Conservation (phyloP, 805 yeast species). For the Yamadazyma nakazawae region DNA sequence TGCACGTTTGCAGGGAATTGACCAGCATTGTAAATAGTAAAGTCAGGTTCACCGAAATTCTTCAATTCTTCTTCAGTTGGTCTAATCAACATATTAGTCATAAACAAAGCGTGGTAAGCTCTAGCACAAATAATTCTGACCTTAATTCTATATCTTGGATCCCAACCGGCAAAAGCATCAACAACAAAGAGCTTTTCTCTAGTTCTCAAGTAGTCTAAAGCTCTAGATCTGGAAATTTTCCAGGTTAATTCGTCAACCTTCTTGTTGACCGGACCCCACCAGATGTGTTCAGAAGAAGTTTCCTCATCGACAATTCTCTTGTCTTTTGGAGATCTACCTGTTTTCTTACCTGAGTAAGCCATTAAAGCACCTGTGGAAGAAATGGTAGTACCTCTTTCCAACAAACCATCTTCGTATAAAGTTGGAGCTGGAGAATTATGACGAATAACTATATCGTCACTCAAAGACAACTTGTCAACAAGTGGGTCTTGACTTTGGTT, state of each 20-base stretch:
- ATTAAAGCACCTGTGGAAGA: slow-evolving; percentile 91
- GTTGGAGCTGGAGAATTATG: slow-evolving; percentile 94
- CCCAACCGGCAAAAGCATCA: slow-evolving; percentile 99
- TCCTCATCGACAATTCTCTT: slow-evolving; percentile 96
- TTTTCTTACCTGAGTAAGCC: slow-evolving; percentile 93
- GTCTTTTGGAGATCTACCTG: slow-evolving; percentile 98
- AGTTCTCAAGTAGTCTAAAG: slow-evolving; percentile 93
- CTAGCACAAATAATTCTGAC: slow-evolving; percentile 96
- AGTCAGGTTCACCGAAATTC: slow-evolving; percentile 94
- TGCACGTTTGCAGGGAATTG: slow-evolving; percentile 96
- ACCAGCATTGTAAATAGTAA: slow-evolving; percentile 97
- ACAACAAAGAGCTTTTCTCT: slow-evolving; percentile 91
- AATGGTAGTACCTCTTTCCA: slow-evolving; percentile 87
- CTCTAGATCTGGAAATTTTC: slow-evolving; percentile 94
- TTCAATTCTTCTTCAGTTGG: slow-evolving; percentile 88
- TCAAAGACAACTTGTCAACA: slow-evolving; percentile 43
- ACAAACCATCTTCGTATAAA: slow-evolving; percentile 89
- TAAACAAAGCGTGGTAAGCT: slow-evolving; percentile 96
- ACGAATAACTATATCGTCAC: slow-evolving; percentile 63
- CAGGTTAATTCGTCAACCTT: slow-evolving; percentile 92
- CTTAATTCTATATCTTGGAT: slow-evolving; percentile 93
- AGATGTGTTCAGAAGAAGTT: slow-evolving; percentile 74
- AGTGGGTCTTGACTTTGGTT: slow-evolving; percentile 40
- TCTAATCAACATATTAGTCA: slow-evolving; percentile 96
- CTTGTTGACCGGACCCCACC: slow-evolving; percentile 99